Evolutionary conservation across 139 green algal species (phyloP).

Genomic region (Spirogloea muscicola): DNA sequence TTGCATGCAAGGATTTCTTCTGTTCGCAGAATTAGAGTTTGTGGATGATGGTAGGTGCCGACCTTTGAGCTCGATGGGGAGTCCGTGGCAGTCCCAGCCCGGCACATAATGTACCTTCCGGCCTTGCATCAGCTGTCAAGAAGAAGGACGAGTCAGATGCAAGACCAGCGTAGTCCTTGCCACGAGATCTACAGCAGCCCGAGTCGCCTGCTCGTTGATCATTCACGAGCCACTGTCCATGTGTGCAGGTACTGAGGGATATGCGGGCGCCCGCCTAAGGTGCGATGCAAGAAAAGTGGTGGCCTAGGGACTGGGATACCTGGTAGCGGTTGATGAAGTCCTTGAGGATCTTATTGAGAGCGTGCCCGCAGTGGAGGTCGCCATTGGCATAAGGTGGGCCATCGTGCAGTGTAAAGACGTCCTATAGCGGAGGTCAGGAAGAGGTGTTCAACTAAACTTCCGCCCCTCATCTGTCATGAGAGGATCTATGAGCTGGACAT

Average conservation of each 20-base stretch:
- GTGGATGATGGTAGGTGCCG: constrained; percentile 51
- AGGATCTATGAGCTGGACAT: neutral
- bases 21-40: no score
- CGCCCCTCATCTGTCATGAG: no score
- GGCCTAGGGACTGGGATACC: constrained; percentile 6
- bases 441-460: no score
- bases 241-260: no score
- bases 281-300: neutral
- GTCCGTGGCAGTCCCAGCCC: constrained; percentile 96
- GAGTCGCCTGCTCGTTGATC: neutral
- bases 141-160: neutral
- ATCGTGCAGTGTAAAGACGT: constrained; percentile 92
- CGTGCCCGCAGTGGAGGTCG: constrained; percentile 95
- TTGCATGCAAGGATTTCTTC: neutral
- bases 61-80: constrained; percentile 98
- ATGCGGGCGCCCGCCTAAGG: neutral
- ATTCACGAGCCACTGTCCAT: neutral
- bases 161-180: neutral
- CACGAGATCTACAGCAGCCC: neutral
- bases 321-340: constrained; percentile 86
- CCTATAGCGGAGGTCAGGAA: constrained; percentile 2
- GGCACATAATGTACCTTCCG: constrained; percentile 73
- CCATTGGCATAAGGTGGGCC: constrained; percentile 98
- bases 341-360: constrained; percentile 99
- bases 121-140: constrained; percentile 46